Evolutionary conservation across 2,329 filamentous ascomycete genomes (phyloP).

Genomic region (Neofusicoccum sp.): DNA sequence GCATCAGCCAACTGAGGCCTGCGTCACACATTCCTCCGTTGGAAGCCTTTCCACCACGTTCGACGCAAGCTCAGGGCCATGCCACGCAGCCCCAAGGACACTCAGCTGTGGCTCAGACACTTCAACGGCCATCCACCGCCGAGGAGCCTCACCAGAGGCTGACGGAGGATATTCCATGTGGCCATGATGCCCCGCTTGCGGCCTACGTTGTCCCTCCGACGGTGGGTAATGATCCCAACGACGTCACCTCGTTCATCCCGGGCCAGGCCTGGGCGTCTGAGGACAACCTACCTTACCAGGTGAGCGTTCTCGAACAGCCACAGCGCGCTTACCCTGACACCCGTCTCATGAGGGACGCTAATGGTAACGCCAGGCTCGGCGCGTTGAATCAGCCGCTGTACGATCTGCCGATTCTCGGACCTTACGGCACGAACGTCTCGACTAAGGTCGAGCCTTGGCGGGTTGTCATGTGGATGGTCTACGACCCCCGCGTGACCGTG

Average conservation of each 20-base stretch:
- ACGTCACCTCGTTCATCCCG: neutral
- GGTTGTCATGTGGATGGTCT: neutral
- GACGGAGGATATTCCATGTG: no score
- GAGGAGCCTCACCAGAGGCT: no score
- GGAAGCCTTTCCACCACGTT: no score
- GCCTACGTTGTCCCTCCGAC: neutral
- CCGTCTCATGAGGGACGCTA: no score
- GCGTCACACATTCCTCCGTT: no score
- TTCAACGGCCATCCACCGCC: no score
- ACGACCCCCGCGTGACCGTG: neutral
- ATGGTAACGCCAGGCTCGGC: neutral
- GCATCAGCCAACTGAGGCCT: no score
- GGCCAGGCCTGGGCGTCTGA: neutral
- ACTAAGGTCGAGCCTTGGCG: slow-evolving; percentile 2
- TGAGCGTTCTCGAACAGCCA: neutral
- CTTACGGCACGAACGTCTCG: neutral
- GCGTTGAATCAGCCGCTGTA: neutral
- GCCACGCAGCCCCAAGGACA: no score
- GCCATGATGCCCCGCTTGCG: no score
- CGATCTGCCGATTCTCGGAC: neutral
- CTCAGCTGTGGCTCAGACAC: no score
- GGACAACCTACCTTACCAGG: neutral
- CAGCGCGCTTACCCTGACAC: no score
- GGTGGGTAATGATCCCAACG: neutral
- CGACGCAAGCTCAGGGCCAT: no score